Conservation (phyloP, 306 rosid species). For the Coriaria nepalensis region DNA sequence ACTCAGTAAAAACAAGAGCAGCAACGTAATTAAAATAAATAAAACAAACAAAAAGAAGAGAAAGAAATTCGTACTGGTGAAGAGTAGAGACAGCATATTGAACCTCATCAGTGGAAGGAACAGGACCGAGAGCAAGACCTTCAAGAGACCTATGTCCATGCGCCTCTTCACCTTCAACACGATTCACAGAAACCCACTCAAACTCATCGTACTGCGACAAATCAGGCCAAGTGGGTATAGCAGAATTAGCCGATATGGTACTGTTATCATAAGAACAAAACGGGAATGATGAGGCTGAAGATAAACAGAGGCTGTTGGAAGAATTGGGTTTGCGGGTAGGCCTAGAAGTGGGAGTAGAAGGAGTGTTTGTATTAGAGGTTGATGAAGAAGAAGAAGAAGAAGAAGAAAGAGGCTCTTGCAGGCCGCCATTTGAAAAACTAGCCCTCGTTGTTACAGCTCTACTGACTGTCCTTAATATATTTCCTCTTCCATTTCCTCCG, state of each 20-base stretch:
- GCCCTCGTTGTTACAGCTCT: constrained; percentile 8
- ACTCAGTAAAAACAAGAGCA: too few relatives aligned
- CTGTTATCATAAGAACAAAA: constrained; percentile 8
- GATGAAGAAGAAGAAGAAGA: constrained; percentile 9
- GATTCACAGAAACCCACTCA: constrained; percentile 33
- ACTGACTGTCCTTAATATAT: constrained; percentile 21
- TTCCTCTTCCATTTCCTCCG: constrained; percentile 25
- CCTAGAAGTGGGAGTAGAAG: constrained; percentile 17
- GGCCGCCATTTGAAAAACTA: constrained; percentile 13
- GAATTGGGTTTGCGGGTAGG: constrained; percentile 15
- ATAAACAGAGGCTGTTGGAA: constrained; percentile 10
- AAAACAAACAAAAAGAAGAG: not conserved
- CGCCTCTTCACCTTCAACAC: constrained; percentile 11
- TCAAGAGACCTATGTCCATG: constrained; percentile 13
- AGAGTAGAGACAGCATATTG: constrained; percentile 34
- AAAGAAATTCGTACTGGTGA: constrained; percentile 22
- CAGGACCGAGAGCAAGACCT: constrained; percentile 21
- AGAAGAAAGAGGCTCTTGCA: constrained; percentile 22
- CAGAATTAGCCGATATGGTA: constrained; percentile 13
- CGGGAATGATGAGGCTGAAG: constrained; percentile 17
- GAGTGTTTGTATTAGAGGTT: not conserved
- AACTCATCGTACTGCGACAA: constrained; percentile 22
- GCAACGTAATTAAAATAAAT: not conserved
- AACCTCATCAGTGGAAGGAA: constrained; percentile 41
- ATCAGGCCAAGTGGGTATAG: constrained; percentile 11